These are phyloP conservation scores for Stenocarpella maydis DNA, from an alignment of 2,329 filamentous ascomycete genomes.

Conservation along the genomic window DNA sequence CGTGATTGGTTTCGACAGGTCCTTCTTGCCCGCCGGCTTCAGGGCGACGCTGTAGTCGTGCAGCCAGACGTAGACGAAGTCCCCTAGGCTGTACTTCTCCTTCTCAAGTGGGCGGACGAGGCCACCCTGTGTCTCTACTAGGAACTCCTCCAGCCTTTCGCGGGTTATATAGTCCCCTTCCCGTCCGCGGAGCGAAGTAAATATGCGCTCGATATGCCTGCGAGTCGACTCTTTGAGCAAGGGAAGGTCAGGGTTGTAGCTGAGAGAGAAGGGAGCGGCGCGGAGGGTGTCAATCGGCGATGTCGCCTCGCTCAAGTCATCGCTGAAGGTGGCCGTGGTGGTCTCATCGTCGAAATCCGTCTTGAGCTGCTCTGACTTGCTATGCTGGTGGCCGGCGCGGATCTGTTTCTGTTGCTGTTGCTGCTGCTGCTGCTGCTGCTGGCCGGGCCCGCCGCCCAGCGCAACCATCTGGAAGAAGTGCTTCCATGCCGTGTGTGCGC, in stretches of 20 bases:
- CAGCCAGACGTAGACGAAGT: conserved; percentile 61
- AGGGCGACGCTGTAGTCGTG: conserved; percentile 53
- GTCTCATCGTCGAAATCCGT: conserved; percentile 22
- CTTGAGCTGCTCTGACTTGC: conserved; percentile 26
- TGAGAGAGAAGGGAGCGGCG: conserved; percentile 20
- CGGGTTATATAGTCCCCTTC: conserved; percentile 39
- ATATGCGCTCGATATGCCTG: conserved; percentile 57
- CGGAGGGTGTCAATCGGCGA: conserved; percentile 23
- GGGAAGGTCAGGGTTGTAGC: conserved; percentile 41
- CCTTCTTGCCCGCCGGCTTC: conserved; percentile 56
- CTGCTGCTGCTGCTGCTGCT: conserved; percentile 6
- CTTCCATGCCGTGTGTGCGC: conserved; percentile 35
- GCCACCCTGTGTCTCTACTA: conserved; percentile 60
- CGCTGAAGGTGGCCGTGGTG: conserved; percentile 9
- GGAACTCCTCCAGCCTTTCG: conserved; percentile 56
- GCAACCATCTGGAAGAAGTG: conserved; percentile 35
- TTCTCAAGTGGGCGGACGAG: conserved; percentile 45
- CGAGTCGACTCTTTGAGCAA: conserved; percentile 59
- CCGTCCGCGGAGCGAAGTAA: conserved; percentile 52
- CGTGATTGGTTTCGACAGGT: conserved; percentile 74
- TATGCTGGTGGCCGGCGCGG: conserved; percentile 14
- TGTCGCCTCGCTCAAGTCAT: conserved; percentile 6
- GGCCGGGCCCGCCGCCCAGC: conserved; percentile 30
- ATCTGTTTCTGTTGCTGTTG: not conserved
- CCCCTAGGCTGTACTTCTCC: conserved; percentile 54